phyloP scores from a whole-genome alignment of 805 yeast species.

The Wickerhamiella shivajii region DNA sequence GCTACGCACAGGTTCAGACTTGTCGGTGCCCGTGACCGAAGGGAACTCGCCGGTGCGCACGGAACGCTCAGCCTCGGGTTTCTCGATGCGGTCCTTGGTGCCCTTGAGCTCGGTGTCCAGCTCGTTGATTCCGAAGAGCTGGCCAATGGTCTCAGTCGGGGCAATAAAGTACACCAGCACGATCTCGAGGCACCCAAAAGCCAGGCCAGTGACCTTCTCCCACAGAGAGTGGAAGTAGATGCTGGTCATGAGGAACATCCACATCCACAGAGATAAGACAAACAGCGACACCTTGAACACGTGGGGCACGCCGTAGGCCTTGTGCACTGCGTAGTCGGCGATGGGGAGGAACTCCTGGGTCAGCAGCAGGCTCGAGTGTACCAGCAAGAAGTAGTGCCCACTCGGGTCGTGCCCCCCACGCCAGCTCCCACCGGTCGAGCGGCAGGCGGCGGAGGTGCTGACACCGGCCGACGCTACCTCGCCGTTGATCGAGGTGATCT shows the following conservation, averaged over 20 bases:
- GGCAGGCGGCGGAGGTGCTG: conserved; percentile 24
- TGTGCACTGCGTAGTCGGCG: conserved; percentile 8
- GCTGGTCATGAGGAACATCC: conserved; percentile 76
- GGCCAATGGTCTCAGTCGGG: conserved; percentile 7
- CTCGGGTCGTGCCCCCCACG: conserved; percentile 89
- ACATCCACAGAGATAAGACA: conserved; percentile 50
- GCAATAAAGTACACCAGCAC: conserved; percentile 29
- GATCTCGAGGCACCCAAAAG: conserved; percentile 44
- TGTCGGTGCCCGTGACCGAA: too few relatives aligned
- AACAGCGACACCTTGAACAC: conserved; percentile 22
- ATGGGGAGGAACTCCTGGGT: conserved; percentile 45
- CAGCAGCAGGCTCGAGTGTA: conserved; percentile 49
- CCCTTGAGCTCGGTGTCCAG: conserved; percentile 8
- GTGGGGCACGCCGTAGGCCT: conserved; percentile 9
- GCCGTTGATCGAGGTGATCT: conserved; percentile 16
- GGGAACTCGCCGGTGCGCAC: too few relatives aligned
- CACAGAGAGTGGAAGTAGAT: conserved; percentile 67
- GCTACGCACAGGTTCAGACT: too few relatives aligned
- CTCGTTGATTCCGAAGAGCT: conserved; percentile 6
- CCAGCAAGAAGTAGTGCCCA: conserved; percentile 76
- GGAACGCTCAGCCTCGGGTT: too few relatives aligned
- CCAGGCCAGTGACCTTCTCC: conserved; percentile 61
- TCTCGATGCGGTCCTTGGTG: too few relatives aligned
- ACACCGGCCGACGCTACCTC: not conserved
- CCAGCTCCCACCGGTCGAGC: conserved; percentile 55